Evolutionary conservation across 768 basidiomycete species (phyloP), one percentile per base, ranked within the genome.

Genomic region (Boletus rex-veris): DNA sequence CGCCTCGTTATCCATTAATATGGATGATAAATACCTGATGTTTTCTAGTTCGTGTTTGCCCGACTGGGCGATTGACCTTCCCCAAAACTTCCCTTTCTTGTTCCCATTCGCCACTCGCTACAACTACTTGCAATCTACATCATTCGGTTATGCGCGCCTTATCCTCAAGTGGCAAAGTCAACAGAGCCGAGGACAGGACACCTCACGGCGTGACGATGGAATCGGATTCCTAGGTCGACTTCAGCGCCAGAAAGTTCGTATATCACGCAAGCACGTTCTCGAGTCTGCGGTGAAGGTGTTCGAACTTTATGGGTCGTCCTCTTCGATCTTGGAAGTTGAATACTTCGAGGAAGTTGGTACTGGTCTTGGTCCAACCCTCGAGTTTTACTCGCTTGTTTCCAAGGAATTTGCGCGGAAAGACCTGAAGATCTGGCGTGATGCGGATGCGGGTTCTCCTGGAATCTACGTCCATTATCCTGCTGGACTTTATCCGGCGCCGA

Each of bases 261-360:
- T 99, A 58, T 95, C 94, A 15, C 83, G 97, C 53, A 90, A 91
- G 59, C 91, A 96, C 64, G 86, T 98, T 28, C 79, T 99, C 19
- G 96, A 98, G 69, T 96, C 94, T 18, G 94, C 93, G 1, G 86
- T 95, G 65, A 98, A 98, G 71, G 92, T 95, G 9, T 92, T 99
- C 59, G 94, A 96, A 66, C 82, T 98, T 46, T 99, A 98, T 62
- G 97, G 97, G 1, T 91, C 92, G 0, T 93, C 92, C 3, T 90
- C 89, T 5, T 93, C 93, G 0, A 84, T 98, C 19, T 80, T 99
- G 39, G 97, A 99, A 69, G 93, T 98, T 47, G 95, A 99, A 74
- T 98, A 98, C 74, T 98, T 98, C 64, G 93, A 97, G 65, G 97
- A 99, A 76, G 95, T 98, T 45, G 97, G 97, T 18, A 98, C 96